phyloP scores from a whole-genome alignment of 2,329 filamentous ascomycete species.

The Alternaria sp. region DNA sequence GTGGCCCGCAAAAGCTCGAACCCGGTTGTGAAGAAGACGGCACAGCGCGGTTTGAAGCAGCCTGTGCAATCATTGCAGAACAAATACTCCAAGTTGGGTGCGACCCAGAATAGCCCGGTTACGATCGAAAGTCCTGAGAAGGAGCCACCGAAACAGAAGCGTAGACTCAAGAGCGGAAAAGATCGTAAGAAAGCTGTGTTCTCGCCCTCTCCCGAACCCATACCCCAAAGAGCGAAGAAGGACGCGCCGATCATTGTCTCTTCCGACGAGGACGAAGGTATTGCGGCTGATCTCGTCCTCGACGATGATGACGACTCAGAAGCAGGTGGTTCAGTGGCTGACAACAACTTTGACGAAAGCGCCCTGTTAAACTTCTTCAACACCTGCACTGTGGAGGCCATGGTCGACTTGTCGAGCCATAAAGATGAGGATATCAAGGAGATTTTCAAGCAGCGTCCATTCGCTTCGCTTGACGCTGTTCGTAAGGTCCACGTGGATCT shows the following conservation, averaged over 20 bases:
- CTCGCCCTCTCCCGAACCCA: constrained; percentile 32
- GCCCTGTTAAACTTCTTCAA: constrained; percentile 85
- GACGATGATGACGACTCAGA: constrained; percentile 58
- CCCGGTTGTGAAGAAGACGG: constrained; percentile 55
- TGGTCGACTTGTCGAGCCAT: constrained; percentile 82
- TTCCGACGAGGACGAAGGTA: constrained; percentile 47
- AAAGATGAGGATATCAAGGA: constrained; percentile 73
- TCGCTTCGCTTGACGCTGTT: constrained; percentile 70
- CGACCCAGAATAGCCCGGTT: constrained; percentile 27
- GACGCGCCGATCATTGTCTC: constrained; percentile 29
- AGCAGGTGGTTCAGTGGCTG: constrained; percentile 44
- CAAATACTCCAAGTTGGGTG: constrained; percentile 56
- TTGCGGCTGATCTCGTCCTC: constrained; percentile 46
- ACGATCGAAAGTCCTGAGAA: constrained; percentile 27
- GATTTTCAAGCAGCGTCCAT: constrained; percentile 79
- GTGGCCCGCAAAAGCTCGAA: constrained; percentile 25
- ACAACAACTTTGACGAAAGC: constrained; percentile 54
- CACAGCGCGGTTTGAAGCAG: constrained; percentile 64
- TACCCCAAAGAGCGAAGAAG: constrained; percentile 27
- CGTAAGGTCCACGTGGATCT: constrained; percentile 65
- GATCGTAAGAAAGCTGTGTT: constrained; percentile 42
- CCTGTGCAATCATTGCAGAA: constrained; percentile 66
- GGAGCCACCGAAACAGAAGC: constrained; percentile 41
- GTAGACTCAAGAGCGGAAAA: constrained; percentile 60
- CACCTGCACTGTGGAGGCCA: constrained; percentile 74